These are phyloP conservation scores for Trypethelium eluteriae DNA, from an alignment of 495 filamentous ascomycete genomes.

Conservation along the genomic window DNA sequence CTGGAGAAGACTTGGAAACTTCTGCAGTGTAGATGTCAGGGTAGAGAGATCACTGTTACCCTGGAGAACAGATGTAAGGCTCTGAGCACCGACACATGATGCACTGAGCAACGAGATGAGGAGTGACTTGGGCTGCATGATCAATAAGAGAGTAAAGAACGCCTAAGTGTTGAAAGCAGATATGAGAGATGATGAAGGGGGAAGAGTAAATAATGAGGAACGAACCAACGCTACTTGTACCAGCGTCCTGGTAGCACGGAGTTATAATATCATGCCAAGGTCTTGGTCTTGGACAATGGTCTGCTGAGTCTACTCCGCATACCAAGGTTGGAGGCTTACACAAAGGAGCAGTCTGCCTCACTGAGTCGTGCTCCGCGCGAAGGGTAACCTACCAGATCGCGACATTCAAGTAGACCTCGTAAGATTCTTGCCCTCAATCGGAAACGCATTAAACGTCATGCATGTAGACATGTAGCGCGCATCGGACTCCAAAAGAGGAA, in stretches of 20 bases:
- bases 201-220: not conserved
- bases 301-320: not conserved
- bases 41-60: slow-evolving; percentile 38
- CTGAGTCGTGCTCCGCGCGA: not conserved
- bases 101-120: not conserved
- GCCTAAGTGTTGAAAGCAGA: not conserved
- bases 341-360: not conserved
- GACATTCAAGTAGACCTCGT: not conserved
- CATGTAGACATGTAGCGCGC: not conserved
- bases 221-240: not conserved
- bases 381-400: not conserved
- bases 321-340: not conserved
- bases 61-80: slow-evolving; percentile 34
- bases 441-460: not conserved
- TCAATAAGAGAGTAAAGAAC: not conserved
- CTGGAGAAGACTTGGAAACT: slow-evolving; percentile 36
- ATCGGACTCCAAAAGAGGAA: not conserved
- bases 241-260: not conserved
- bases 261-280: not conserved
- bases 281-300: not conserved
- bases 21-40: slow-evolving; percentile 40
- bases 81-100: slow-evolving; percentile 9
- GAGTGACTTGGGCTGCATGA: slow-evolving; percentile 1
- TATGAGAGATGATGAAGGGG: not conserved
- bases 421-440: not conserved